Percentiles rank a stretch among this genome's conserved stretches.
Evolutionary conservation across 2,329 filamentous ascomycete genomes (phyloP).

Genomic region (Pseudogymnoascus pannorum): DNA sequence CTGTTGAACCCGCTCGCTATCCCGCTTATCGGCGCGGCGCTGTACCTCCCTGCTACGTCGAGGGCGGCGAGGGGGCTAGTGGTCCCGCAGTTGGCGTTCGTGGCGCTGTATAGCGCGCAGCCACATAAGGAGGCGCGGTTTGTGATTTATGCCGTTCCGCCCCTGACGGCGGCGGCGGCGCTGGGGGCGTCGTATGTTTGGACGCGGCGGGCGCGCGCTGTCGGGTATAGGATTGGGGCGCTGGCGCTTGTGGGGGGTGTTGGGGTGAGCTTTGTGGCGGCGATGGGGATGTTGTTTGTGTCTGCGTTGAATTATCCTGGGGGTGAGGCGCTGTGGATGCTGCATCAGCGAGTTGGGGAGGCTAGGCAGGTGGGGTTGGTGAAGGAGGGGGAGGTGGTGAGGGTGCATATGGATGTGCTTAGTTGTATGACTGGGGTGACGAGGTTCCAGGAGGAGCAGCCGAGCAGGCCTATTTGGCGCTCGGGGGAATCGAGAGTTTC

Average conservation of each 20-base stretch:
- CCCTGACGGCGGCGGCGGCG: slow-evolving; percentile 70
- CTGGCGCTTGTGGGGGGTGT: slow-evolving; percentile 52
- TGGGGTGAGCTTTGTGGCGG: slow-evolving; percentile 50
- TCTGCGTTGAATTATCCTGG: slow-evolving; percentile 93
- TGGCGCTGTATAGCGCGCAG: slow-evolving; percentile 75
- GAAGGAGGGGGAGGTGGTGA: slow-evolving; percentile 27
- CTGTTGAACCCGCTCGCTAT: slow-evolving; percentile 70
- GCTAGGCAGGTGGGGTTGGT: slow-evolving; percentile 25
- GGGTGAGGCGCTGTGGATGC: slow-evolving; percentile 62
- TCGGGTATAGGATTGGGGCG: slow-evolving; percentile 47
- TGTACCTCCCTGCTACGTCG: slow-evolving; percentile 40
- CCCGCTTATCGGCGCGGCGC: slow-evolving; percentile 45
- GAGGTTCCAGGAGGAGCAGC: slow-evolving; percentile 50
- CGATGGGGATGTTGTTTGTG: slow-evolving; percentile 62
- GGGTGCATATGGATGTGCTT: slow-evolving; percentile 58
- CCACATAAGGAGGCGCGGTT: slow-evolving; percentile 97
- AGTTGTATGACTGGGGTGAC: slow-evolving; percentile 67
- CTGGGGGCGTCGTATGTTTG: slow-evolving; percentile 66
- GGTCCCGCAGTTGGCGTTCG: slow-evolving; percentile 62
- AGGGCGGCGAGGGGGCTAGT: slow-evolving; percentile 43
- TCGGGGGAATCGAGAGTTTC: too few species aligned
- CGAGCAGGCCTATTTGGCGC: slow-evolving; percentile 17
- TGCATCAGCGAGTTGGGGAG: slow-evolving; percentile 36
- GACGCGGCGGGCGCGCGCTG: slow-evolving; percentile 54
- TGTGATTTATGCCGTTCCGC: slow-evolving; percentile 79